phyloP scores from a whole-genome alignment of 768 basidiomycete species.

The Heimioporus sp. region DNA sequence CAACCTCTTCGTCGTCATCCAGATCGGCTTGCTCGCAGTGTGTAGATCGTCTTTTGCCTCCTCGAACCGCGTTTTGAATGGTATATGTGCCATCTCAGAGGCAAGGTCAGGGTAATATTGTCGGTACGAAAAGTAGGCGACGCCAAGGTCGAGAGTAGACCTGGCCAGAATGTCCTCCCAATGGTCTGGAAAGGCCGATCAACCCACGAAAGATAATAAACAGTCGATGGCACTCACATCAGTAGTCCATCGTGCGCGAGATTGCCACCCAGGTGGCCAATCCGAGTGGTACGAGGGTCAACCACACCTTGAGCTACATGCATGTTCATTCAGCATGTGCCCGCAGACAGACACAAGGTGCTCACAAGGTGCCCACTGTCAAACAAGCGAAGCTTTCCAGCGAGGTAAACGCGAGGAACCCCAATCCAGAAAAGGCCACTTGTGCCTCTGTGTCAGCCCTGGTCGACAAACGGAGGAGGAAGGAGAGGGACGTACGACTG shows the following conservation, averaged over 20 bases:
- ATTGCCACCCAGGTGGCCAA: conserved; percentile 74
- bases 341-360: background rate
- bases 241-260: conserved; percentile 90
- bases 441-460: background rate
- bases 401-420: conserved; percentile 83
- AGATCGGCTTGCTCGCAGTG: conserved; percentile 6
- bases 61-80: conserved; percentile 67
- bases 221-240: conserved; percentile 50
- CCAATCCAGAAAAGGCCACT: conserved; percentile 93
- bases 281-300: conserved; percentile 69
- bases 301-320: conserved; percentile 72
- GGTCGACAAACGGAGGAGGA: background rate
- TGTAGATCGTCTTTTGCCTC: background rate
- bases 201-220: background rate
- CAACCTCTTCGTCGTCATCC: conserved; percentile 13
- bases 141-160: conserved; percentile 64
- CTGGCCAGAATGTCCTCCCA: conserved; percentile 90
- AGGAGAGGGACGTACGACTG: conserved; percentile 65
- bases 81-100: conserved; percentile 56
- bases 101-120: conserved; percentile 75
- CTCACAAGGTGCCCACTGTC: conserved; percentile 75
- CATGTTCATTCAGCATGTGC: background rate
- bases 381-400: conserved; percentile 89
- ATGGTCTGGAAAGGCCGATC: conserved; percentile 57
- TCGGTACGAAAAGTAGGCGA: conserved; percentile 75